A percentile compares a stretch with the other conserved stretches of the same genome.
Conservation (phyloP, 2,329 filamentous ascomycete genomes). For the Dothideomycetes sp. region DNA sequence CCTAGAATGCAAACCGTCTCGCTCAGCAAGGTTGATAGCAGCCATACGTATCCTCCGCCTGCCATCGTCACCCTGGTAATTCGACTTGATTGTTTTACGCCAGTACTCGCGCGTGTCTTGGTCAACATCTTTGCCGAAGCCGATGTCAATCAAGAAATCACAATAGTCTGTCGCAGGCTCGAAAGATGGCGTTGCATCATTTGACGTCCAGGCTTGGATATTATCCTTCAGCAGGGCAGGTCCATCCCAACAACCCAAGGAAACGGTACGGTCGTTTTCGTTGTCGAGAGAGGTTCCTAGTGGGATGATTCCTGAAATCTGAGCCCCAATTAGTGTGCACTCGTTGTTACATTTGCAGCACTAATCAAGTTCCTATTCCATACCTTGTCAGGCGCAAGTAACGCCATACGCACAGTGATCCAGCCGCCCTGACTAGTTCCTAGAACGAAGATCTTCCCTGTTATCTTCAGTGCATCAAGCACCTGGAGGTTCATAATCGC, state of each 20-base stretch:
- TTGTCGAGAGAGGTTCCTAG: slow-evolving; percentile 42
- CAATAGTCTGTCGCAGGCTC: slow-evolving; percentile 30
- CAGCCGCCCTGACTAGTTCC: slow-evolving; percentile 45
- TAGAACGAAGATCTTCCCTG: slow-evolving; percentile 33
- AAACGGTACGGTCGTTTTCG: slow-evolving; percentile 32
- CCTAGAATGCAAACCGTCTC: slow-evolving; percentile 36
- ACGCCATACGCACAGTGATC: slow-evolving; percentile 41
- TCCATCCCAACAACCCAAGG: slow-evolving; percentile 39
- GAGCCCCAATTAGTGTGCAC: too few relatives aligned
- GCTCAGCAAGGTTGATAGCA: slow-evolving; percentile 37
- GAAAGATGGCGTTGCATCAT: slow-evolving; percentile 29
- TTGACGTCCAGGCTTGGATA: slow-evolving; percentile 31
- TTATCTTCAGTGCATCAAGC: slow-evolving; percentile 28
- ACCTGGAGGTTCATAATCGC: slow-evolving; percentile 35
- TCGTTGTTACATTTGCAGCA: too few relatives aligned
- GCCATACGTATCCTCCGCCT: slow-evolving; percentile 36
- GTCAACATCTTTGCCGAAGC: slow-evolving; percentile 32
- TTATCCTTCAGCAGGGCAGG: slow-evolving; percentile 20
- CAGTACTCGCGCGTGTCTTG: slow-evolving; percentile 31
- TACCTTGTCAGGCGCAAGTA: slow-evolving; percentile 38
- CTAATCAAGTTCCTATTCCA: too few relatives aligned
- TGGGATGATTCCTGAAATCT: slow-evolving; percentile 41
- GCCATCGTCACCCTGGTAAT: slow-evolving; percentile 40
- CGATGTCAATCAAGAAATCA: slow-evolving; percentile 34
- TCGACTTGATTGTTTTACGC: slow-evolving; percentile 30